Base-by-base conservation (phyloP, 805 yeast species). In the Scheffersomyces ergatensis region DNA sequence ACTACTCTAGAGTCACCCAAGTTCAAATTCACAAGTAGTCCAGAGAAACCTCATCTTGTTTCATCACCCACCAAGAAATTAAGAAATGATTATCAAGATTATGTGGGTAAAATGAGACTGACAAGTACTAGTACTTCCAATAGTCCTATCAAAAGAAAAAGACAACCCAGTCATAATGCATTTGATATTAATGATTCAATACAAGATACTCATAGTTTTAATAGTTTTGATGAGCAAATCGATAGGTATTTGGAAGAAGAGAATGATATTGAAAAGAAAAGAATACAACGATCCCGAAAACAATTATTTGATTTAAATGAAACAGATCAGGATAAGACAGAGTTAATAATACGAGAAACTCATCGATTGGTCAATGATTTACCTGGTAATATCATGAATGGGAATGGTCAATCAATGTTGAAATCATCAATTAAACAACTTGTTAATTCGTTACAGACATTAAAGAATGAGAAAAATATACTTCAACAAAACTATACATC, bases 341-440 rank as follows among this genome's bases (percentile, higher is more conserved):
- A 60, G 26, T 42, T 58, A 13, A 33, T 60, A 12, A 51, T 63
- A 7, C 48, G 44, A 29, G 60, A 63, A 42, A 60, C 69, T 5
- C 67, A 63, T 40, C 53, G 53, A 27, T 35, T 59, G 14, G 51
- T 63, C 15, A 48, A 46, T 17, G 51, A 50, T 15, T 39, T 62
- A 6, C 66, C 68, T 1, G 16, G 5, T 14, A 29, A 29, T 14
- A 12, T 15, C n/a, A 14, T 29, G 6, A 18, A 18, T 8, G 15
- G 33, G 6, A 26, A 8, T 26, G 7, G 5, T 11, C 18, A 29
- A 29, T 7, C 5, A 9, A 7, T 25, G 5, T 29, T 29, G 11
- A 29, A 29, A 15, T 29, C 32, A 29, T 14, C 32, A 5, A 14
- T 29, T 5, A 29, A 14, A 14, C 32, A 29, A 15, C 13, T 29